A percentile compares a stretch with the other conserved stretches of the same genome.
Conservation (phyloP, 1,139 yeast species). For the Saccharomyces hybrid region DNA sequence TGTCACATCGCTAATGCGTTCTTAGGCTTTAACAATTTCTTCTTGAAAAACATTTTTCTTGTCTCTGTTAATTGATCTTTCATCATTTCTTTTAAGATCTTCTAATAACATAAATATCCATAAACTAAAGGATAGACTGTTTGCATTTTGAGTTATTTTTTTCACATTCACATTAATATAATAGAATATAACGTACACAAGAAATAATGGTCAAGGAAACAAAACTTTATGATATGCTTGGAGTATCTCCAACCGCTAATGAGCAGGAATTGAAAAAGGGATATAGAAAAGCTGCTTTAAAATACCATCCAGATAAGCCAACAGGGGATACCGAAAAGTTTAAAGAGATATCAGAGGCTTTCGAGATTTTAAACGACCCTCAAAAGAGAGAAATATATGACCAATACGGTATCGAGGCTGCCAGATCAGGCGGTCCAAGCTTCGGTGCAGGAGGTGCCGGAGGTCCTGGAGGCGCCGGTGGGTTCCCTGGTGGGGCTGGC, state of each 20-base stretch:
- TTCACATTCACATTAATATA: background rate
- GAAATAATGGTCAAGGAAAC: constrained; percentile 74
- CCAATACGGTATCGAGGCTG: constrained; percentile 75
- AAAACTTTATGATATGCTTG: constrained; percentile 69
- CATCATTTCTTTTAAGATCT: background rate
- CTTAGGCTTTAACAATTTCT: background rate
- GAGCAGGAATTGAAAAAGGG: constrained; percentile 82
- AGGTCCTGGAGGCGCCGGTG: constrained; percentile 37
- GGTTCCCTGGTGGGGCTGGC: constrained; percentile 42
- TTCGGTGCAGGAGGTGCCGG: constrained; percentile 41
- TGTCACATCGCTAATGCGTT: background rate
- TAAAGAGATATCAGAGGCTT: constrained; percentile 83
- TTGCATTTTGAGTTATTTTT: background rate
- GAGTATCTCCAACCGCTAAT: constrained; percentile 66
- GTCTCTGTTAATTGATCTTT: background rate
- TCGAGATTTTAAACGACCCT: constrained; percentile 75
- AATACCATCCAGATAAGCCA: constrained; percentile 92
- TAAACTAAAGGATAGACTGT: background rate
- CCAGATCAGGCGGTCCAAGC: constrained; percentile 76
- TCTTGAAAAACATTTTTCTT: background rate
- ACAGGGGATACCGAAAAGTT: constrained; percentile 91
- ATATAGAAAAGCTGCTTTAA: constrained; percentile 76
- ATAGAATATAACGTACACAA: background rate
- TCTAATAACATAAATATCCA: background rate
- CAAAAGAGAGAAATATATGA: constrained; percentile 85